phyloP scores from a whole-genome alignment of 768 basidiomycete genomes.

The Termitomyces sp. region DNA sequence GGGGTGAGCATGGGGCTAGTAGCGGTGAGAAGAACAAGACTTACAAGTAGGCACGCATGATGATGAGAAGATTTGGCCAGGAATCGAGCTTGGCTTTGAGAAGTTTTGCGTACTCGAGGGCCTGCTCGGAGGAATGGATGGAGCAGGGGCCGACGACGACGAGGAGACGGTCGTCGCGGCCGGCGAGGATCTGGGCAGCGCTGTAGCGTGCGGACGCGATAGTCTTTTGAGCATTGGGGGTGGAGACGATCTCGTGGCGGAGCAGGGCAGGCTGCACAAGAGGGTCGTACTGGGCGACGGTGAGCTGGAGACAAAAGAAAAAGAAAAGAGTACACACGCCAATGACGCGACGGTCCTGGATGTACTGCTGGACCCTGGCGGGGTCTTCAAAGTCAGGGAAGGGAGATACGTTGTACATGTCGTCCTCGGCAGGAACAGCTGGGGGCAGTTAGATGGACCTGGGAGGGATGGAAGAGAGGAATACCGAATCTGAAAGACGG shows the following conservation, averaged over 20 bases:
- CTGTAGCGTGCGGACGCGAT: constrained; percentile 77
- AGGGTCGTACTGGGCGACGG: constrained; percentile 75
- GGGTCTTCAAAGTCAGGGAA: constrained; percentile 62
- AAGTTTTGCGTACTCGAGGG: constrained; percentile 73
- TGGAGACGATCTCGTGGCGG: constrained; percentile 76
- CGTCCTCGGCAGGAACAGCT: constrained; percentile 36
- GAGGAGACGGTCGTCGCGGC: constrained; percentile 79
- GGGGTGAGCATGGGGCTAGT: neutral
- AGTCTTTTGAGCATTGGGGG: constrained; percentile 59
- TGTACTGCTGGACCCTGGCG: constrained; percentile 61
- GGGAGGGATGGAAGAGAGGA: constrained; percentile 15
- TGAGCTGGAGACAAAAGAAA: constrained; percentile 14
- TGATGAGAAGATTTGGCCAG: constrained; percentile 76
- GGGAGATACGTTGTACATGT: constrained; percentile 55
- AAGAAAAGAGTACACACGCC: constrained; percentile 46
- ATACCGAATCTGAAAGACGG: constrained; percentile 35
- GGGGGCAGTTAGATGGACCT: constrained; percentile 14
- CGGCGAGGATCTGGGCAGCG: constrained; percentile 75
- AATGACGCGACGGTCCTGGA: constrained; percentile 77
- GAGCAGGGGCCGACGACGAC: constrained; percentile 96
- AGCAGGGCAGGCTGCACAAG: constrained; percentile 90
- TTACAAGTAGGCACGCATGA: constrained; percentile 98
- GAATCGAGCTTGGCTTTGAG: constrained; percentile 61
- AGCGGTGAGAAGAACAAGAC: constrained; percentile 20
- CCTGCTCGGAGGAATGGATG: constrained; percentile 86